phyloP scores from a whole-genome alignment of 2,329 filamentous ascomycete genomes.

The Verticillium nonalfalfae region DNA sequence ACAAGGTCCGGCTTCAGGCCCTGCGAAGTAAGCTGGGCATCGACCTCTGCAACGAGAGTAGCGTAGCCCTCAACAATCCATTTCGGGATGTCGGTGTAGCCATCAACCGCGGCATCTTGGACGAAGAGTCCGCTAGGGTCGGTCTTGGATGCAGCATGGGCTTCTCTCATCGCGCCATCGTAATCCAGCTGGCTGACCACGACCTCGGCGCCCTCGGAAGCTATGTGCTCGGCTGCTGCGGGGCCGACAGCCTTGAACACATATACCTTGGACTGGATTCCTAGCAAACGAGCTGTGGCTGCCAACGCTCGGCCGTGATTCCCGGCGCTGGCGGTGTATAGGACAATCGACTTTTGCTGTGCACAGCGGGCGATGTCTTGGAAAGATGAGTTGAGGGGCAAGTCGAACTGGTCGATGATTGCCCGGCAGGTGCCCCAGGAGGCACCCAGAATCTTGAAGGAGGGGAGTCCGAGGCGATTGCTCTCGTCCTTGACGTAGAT shows the following conservation, averaged over 20 bases:
- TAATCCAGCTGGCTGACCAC: slow-evolving; percentile 45
- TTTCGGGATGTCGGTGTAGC: slow-evolving; percentile 59
- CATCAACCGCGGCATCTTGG: slow-evolving; percentile 62
- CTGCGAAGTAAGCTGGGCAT: slow-evolving; percentile 44
- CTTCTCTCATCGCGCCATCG: slow-evolving; percentile 51
- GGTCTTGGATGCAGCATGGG: slow-evolving; percentile 32
- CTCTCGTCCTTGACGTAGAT: slow-evolving; percentile 69
- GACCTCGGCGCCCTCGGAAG: slow-evolving; percentile 56
- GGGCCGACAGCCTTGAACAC: slow-evolving; percentile 54
- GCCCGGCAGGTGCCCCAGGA: slow-evolving; percentile 65
- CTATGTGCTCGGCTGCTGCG: slow-evolving; percentile 47
- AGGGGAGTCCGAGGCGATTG: slow-evolving; percentile 58
- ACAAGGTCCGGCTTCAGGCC: slow-evolving; percentile 35
- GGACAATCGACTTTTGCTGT: slow-evolving; percentile 26
- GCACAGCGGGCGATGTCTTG: slow-evolving; percentile 46
- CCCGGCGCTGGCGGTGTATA: slow-evolving; percentile 66
- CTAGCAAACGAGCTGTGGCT: slow-evolving; percentile 56
- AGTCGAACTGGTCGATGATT: slow-evolving; percentile 34
- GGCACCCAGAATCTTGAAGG: slow-evolving; percentile 77
- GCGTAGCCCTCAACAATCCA: slow-evolving; percentile 76
- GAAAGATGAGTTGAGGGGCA: slow-evolving; percentile 35
- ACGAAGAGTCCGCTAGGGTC: slow-evolving; percentile 46
- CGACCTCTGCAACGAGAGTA: slow-evolving; percentile 64
- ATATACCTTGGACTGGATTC: slow-evolving; percentile 49
- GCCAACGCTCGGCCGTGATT: slow-evolving; percentile 73